Conservation (phyloP, 768 basidiomycete species). For the Mycena pura region DNA sequence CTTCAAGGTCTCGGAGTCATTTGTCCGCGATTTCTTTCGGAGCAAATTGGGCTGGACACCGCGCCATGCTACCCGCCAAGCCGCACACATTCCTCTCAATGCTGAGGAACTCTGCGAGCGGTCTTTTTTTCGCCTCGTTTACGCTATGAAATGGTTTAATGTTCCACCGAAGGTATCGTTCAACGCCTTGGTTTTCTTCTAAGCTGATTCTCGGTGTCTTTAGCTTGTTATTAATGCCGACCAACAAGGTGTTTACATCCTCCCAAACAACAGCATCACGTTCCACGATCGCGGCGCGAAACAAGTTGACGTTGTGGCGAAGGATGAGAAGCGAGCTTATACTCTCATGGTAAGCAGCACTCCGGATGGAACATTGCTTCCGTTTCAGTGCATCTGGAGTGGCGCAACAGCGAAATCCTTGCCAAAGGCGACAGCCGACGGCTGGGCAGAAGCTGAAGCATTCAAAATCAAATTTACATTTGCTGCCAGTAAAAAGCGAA, state of each 20-base stretch:
- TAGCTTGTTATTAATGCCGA: slow-evolving; percentile 30
- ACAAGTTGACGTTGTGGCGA: slow-evolving; percentile 35
- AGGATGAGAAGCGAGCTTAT: slow-evolving; percentile 40
- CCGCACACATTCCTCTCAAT: slow-evolving; percentile 27
- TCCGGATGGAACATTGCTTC: slow-evolving; percentile 34
- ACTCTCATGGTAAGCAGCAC: slow-evolving; percentile 35
- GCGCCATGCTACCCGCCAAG: slow-evolving; percentile 22
- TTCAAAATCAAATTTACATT: slow-evolving; percentile 29
- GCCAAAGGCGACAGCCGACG: slow-evolving; percentile 15
- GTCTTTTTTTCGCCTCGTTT: slow-evolving; percentile 27
- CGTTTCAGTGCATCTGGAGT: slow-evolving; percentile 39
- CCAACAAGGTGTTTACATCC: slow-evolving; percentile 27
- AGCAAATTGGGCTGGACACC: slow-evolving; percentile 25
- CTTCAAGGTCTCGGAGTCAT: slow-evolving; percentile 26
- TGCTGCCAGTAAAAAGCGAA: slow-evolving; percentile 26
- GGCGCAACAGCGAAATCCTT: slow-evolving; percentile 27
- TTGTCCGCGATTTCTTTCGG: slow-evolving; percentile 26
- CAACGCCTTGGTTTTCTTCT: no score
- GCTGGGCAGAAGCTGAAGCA: slow-evolving; percentile 17
- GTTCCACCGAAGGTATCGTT: slow-evolving; percentile 23
- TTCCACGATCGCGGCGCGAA: slow-evolving; percentile 26
- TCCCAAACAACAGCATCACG: slow-evolving; percentile 19
- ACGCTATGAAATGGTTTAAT: slow-evolving; percentile 15
- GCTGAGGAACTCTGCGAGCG: slow-evolving; percentile 11
- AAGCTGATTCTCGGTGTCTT: neutral